Conservation (phyloP, 2,329 filamentous ascomycete genomes). For the Aspergillus vadensis region DNA sequence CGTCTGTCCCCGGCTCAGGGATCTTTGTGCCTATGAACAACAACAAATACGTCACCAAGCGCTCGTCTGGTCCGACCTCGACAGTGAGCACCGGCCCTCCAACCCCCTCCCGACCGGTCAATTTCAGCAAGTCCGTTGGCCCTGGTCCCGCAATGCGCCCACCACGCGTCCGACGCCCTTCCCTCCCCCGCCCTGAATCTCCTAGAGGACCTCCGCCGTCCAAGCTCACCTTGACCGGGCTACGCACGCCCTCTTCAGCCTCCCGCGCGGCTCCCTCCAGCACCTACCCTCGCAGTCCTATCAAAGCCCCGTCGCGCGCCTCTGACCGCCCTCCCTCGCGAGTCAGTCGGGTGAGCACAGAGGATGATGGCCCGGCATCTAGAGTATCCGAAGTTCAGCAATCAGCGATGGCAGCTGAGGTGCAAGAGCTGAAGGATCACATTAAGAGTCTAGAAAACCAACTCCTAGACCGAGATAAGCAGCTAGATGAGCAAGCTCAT, state of each 20-base stretch:
- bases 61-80: constrained; percentile 45
- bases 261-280: constrained; percentile 33
- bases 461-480: constrained; percentile 79
- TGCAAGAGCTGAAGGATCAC: constrained; percentile 63
- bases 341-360: constrained; percentile 42
- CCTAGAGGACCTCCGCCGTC: constrained; percentile 65
- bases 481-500: constrained; percentile 83
- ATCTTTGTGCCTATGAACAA: constrained; percentile 91
- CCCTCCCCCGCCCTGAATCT: constrained; percentile 84
- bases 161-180: constrained; percentile 66
- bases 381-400: constrained; percentile 35
- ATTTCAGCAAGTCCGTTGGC: constrained; percentile 87
- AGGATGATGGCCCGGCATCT: constrained; percentile 38
- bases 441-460: constrained; percentile 70
- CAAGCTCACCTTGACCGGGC: constrained; percentile 56
- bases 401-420: constrained; percentile 30
- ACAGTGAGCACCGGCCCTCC: constrained; percentile 61
- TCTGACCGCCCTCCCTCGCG: constrained; percentile 44
- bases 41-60: constrained; percentile 64
- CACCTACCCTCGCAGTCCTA: constrained; percentile 50
- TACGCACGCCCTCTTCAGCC: constrained; percentile 58
- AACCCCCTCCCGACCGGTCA: constrained; percentile 68
- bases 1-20: constrained; percentile 74
- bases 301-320: constrained; percentile 41
- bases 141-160: constrained; percentile 71